These are phyloP conservation scores for Diplodia scrobiculata DNA, from an alignment of 2,329 filamentous ascomycete species.

Conservation along the genomic window DNA sequence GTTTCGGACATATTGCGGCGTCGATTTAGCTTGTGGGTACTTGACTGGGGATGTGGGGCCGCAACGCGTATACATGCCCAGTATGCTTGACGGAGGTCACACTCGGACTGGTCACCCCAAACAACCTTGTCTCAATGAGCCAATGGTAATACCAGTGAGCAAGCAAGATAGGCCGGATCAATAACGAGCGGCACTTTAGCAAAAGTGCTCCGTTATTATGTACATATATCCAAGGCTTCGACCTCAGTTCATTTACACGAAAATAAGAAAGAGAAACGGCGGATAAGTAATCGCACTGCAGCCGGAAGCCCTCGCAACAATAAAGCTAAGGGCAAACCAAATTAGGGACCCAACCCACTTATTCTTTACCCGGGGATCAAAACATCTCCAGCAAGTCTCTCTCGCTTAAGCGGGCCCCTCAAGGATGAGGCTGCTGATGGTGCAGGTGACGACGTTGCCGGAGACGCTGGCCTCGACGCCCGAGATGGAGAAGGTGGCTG, in stretches of 20 bases:
- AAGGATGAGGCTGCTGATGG: constrained; percentile 32
- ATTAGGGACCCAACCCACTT: not conserved
- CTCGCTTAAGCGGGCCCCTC: constrained; percentile 28
- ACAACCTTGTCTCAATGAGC: not conserved
- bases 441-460: constrained; percentile 32
- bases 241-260: not conserved
- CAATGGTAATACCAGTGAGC: not conserved
- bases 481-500: constrained; percentile 43
- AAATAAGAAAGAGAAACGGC: not conserved
- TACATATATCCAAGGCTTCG: not conserved
- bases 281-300: not conserved
- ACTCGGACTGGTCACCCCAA: not conserved
- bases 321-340: not conserved
- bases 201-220: not conserved
- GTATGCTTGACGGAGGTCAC: not conserved
- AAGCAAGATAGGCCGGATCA: not conserved
- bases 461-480: constrained; percentile 42
- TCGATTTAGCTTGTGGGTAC: not conserved
- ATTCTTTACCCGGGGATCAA: not conserved
- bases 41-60: not conserved
- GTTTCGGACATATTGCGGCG: not conserved
- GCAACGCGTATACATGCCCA: not conserved
- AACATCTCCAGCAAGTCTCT: not conserved
- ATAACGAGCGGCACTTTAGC: not conserved
- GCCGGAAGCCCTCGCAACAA: too few relatives aligned